A percentile compares a stretch with the other conserved stretches of the same genome.
These are phyloP conservation scores for Comarum palustre DNA, from an alignment of 306 rosid species.

Conservation along the genomic window DNA sequence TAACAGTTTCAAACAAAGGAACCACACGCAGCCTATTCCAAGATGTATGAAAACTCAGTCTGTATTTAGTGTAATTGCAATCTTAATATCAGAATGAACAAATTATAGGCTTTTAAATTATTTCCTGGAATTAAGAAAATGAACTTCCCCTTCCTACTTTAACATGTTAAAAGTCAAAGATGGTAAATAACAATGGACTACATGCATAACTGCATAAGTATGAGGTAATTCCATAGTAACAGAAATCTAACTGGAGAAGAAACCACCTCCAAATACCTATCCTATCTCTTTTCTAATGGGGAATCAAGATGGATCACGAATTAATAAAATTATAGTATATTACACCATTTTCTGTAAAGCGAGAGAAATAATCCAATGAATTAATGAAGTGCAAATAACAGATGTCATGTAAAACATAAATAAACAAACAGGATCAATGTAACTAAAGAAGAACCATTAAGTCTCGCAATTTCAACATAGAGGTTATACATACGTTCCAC, in stretches of 20 bases:
- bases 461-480: neutral
- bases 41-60: slow-evolving; percentile 16
- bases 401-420: neutral
- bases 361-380: neutral
- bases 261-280: neutral
- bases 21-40: slow-evolving; percentile 78
- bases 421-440: neutral
- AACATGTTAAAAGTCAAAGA: neutral
- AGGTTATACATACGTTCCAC: slow-evolving; percentile 72
- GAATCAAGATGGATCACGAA: slow-evolving; percentile 1
- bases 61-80: slow-evolving; percentile 8
- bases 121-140: neutral
- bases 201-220: too few species aligned
- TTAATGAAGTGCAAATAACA: neutral
- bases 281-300: neutral
- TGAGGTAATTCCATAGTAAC: slow-evolving; percentile 3
- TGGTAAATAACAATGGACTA: neutral
- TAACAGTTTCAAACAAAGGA: slow-evolving; percentile 93
- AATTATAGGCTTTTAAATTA: neutral
- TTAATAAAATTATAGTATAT: neutral
- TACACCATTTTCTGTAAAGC: neutral
- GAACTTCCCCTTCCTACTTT: neutral
- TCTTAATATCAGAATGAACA: neutral
- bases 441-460: slow-evolving; percentile 16
- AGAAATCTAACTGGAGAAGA: neutral